These are phyloP conservation scores for Hortiboletus campestris DNA, from an alignment of 768 basidiomycete species.

Conservation along the genomic window DNA sequence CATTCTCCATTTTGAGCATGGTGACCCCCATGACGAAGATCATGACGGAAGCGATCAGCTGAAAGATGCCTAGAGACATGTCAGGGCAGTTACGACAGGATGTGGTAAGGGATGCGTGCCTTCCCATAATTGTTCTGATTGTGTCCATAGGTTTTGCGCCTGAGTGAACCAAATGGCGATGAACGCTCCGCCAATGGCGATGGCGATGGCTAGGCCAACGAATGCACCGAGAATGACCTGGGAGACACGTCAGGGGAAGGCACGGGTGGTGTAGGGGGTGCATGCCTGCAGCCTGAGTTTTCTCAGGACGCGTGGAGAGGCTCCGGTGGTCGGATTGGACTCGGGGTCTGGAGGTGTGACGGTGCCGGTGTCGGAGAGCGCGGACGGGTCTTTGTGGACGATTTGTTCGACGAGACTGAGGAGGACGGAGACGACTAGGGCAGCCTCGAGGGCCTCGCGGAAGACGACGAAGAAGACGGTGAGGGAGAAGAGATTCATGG, in stretches of 20 bases:
- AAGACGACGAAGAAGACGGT: conserved; percentile 97
- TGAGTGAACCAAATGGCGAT: conserved; percentile 95
- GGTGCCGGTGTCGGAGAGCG: background rate
- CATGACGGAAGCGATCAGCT: conserved; percentile 70
- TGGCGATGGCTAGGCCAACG: conserved; percentile 72
- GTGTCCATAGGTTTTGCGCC: conserved; percentile 78
- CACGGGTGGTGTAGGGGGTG: background rate
- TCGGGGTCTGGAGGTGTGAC: conserved; percentile 6
- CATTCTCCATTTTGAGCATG: conserved; percentile 94
- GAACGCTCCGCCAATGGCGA: conserved; percentile 87
- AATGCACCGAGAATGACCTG: conserved; percentile 77
- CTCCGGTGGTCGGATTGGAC: conserved; percentile 27
- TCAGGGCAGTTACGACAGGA: background rate
- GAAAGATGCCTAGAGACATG: conserved; percentile 53
- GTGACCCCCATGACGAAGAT: conserved; percentile 92
- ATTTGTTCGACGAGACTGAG: conserved; percentile 91
- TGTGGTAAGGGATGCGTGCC: conserved; percentile 40
- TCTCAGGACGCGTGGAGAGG: conserved; percentile 50
- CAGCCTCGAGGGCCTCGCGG: conserved; percentile 90
- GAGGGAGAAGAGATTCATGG: conserved; percentile 71
- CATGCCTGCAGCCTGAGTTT: conserved; percentile 68
- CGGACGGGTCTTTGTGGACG: conserved; percentile 36
- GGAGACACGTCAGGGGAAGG: background rate
- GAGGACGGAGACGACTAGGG: conserved; percentile 89
- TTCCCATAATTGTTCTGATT: conserved; percentile 91